Percentiles rank a stretch among this genome's conserved stretches.
phyloP scores from a whole-genome alignment of 768 basidiomycete species.

The Pleurotus tuber-regium region DNA sequence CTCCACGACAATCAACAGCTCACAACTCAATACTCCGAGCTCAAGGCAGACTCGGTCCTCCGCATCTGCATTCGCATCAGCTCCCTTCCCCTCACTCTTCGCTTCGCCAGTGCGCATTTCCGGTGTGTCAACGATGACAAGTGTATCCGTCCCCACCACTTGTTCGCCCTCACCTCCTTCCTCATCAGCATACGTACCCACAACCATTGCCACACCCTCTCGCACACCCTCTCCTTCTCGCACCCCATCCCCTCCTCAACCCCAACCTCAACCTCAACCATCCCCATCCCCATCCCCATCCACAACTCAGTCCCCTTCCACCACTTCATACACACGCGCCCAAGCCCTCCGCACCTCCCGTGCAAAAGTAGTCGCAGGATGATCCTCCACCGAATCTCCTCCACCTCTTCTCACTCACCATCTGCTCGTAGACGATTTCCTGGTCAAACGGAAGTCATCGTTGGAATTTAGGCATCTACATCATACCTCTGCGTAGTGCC shows the following conservation, averaged over 20 bases:
- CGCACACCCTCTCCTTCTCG: background rate
- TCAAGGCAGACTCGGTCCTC: too few relatives aligned
- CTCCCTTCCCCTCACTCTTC: too few relatives aligned
- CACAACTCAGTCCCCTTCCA: too few relatives aligned
- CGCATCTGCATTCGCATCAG: background rate
- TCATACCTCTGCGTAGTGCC: too few relatives aligned
- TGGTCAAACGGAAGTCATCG: too few relatives aligned
- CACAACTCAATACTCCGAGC: too few relatives aligned
- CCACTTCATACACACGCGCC: background rate
- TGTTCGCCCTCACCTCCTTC: background rate
- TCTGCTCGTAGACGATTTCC: background rate
- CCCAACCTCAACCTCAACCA: too few relatives aligned
- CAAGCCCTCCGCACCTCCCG: background rate
- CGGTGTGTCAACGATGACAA: background rate
- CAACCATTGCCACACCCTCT: background rate
- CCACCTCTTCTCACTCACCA: background rate
- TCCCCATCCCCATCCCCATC: too few relatives aligned
- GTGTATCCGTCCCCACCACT: background rate
- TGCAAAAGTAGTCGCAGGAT: background rate
- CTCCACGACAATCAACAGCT: too few relatives aligned
- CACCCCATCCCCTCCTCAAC: background rate
- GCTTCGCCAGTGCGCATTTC: too few relatives aligned
- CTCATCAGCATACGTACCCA: background rate
- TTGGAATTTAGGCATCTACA: too few relatives aligned
- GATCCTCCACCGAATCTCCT: conserved; percentile 1